Conservation (phyloP, 164 flowering plant species). For the Buxus sempervirens region DNA sequence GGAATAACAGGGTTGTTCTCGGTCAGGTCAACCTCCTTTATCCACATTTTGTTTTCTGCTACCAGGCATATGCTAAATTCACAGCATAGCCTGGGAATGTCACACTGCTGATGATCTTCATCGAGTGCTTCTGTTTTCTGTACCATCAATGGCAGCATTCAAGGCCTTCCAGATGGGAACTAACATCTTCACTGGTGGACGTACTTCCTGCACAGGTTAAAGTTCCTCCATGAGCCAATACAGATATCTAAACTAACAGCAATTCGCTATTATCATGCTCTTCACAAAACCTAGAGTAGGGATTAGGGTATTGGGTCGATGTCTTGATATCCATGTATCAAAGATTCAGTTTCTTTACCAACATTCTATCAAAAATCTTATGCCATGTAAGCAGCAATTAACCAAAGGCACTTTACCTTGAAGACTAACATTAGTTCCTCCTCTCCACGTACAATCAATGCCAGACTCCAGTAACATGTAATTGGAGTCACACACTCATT, state of each 20-base stretch:
- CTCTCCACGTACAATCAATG: constrained; percentile 61
- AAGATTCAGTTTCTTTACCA: not conserved
- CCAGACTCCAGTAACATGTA: constrained; percentile 90
- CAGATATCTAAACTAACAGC: not conserved
- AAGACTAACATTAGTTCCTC: constrained; percentile 63
- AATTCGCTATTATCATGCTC: no score
- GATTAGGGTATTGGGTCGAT: no score
- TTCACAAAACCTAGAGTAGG: no score
- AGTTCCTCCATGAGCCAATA: not conserved
- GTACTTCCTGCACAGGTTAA: constrained; percentile 48
- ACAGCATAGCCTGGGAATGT: not conserved
- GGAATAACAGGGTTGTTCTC: no score
- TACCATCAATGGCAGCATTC: constrained; percentile 37
- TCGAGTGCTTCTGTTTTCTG: constrained; percentile 15
- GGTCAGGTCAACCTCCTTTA: no score
- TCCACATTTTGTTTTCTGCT: no score
- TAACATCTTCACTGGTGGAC: constrained; percentile 75
- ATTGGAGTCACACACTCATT: constrained; percentile 83
- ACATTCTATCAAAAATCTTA: constrained; percentile 1
- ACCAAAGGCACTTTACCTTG: constrained; percentile 41
- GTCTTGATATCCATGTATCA: not conserved
- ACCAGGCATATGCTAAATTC: not conserved
- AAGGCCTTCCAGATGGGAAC: constrained; percentile 87
- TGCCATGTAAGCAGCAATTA: not conserved
- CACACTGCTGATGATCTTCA: not conserved